Base-by-base conservation (phyloP, 139 green algal genomes). In the Volvox reticuliferus region DNA sequence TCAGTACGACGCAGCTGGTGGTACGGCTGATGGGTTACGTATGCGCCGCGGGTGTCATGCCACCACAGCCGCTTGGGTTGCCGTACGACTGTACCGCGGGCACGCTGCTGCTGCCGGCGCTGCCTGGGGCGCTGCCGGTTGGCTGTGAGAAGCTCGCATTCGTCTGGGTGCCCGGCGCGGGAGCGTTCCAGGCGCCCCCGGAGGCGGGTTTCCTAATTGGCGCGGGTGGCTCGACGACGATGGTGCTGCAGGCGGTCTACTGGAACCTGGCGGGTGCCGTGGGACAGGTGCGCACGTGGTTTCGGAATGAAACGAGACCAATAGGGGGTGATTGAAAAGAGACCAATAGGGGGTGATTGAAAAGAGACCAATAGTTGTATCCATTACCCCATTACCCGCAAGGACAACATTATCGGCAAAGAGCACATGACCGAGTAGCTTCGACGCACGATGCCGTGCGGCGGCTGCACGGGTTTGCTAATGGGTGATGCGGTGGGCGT, bases 221-320 rank as follows among this genome's bases (percentile, higher is more conserved):
- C 50, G n/a, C 50, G 30, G 55, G 55, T 61, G 21, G 24, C 0
- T 24, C 73, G 2, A 20, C 30, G 2, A 26, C 18, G 3, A 1
- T 79, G 55, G 75, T 90, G 73, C 75, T 90, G 44, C 86, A 90
- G 75, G 75, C 63, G n/a, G 63, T 62, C 55, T 90, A 90, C 86
- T 24, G 32, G 30, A 90, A 90, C 86, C 50, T 33, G 22, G 26
- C 5, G 1, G 71, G 32, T 18, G 50, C 79, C 13, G 30, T 77
- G 17, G 67, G 67, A 26, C 63, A 71, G 85, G 85, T 89, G 37
- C 12, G 44, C 44, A 55, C 44, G 44, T 55, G 44, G 44, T 9
- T 55, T 9, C 44, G 44, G 44, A 9, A 55, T n/a, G n/a, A n/a
- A n/a, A n/a, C n/a, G n/a, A n/a, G n/a, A n/a, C n/a, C n/a, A n/a